These are phyloP conservation scores for Hyaloscypha variabilis DNA, from an alignment of 495 filamentous ascomycete species.

Conservation along the genomic window DNA sequence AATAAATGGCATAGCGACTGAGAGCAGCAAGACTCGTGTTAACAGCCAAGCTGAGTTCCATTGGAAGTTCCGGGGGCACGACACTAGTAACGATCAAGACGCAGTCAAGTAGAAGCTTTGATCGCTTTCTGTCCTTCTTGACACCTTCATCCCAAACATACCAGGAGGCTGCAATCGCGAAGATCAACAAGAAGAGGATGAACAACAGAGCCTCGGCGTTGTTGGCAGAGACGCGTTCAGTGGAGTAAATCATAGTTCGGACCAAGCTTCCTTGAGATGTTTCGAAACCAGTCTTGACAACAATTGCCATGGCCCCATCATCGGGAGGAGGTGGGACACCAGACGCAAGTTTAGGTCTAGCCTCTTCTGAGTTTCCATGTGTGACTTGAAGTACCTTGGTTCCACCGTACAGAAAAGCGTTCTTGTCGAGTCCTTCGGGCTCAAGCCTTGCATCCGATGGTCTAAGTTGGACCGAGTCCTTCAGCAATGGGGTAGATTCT, in stretches of 20 bases:
- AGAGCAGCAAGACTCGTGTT: conserved; percentile 98
- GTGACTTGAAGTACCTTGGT: conserved; percentile 97
- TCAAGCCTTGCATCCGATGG: conserved; percentile 85
- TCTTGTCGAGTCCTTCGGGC: conserved; percentile 91
- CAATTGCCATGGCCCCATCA: conserved; percentile 89
- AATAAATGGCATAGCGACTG: conserved; percentile 95
- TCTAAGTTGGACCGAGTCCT: conserved; percentile 93
- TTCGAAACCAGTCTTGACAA: conserved; percentile 97
- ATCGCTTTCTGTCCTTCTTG: conserved; percentile 87
- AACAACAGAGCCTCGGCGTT: conserved; percentile 93
- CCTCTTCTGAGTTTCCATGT: conserved; percentile 77
- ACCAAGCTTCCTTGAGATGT: conserved; percentile 97
- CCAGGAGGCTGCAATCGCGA: conserved; percentile 98
- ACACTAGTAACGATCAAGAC: conserved; percentile 97
- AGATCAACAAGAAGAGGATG: conserved; percentile 94
- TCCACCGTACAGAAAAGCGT: conserved; percentile 92
- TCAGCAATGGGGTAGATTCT: conserved; percentile 94
- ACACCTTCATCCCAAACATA: conserved; percentile 99
- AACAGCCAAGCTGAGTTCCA: conserved; percentile 96
- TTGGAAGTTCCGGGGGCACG: conserved; percentile 94
- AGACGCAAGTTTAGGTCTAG: conserved; percentile 64
- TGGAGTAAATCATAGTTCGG: conserved; percentile 99
- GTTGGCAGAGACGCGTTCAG: conserved; percentile 96
- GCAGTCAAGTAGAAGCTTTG: conserved; percentile 95
- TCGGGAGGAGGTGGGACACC: conserved; percentile 79